These are phyloP conservation scores for Andrographis paniculata DNA, from an alignment of 305 asterid genomes.

Conservation along the genomic window DNA sequence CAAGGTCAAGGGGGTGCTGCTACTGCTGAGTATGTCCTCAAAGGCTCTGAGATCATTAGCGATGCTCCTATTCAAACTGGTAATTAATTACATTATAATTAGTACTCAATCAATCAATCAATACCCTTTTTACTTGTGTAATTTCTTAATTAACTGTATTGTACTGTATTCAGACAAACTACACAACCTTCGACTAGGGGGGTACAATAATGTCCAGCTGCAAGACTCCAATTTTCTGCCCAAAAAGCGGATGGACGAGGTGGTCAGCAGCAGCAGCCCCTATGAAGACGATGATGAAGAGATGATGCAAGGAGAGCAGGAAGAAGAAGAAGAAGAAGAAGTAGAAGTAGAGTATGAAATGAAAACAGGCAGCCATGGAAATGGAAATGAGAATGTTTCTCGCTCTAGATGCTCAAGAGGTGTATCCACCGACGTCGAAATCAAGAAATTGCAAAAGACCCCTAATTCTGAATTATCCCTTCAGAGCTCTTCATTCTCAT, in stretches of 20 bases:
- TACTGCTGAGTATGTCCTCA: slow-evolving; percentile 73
- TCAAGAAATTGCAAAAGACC: slow-evolving; percentile 13
- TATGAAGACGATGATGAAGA: too few species aligned
- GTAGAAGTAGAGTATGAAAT: slow-evolving; percentile 35
- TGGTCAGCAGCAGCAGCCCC: too few species aligned
- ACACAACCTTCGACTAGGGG: slow-evolving; percentile 26
- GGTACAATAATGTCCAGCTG: not conserved
- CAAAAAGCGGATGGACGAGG: slow-evolving; percentile 28
- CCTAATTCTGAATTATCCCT: slow-evolving; percentile 25
- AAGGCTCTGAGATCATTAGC: slow-evolving; percentile 66
- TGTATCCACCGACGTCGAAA: slow-evolving; percentile 42
- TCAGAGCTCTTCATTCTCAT: slow-evolving; percentile 19
- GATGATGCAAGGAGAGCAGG: slow-evolving; percentile 18
- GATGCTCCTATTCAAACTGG: slow-evolving; percentile 48
- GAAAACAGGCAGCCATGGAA: slow-evolving; percentile 26
- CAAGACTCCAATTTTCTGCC: slow-evolving; percentile 23
- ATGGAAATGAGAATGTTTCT: too few species aligned
- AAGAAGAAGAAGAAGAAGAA: slow-evolving; percentile 19
- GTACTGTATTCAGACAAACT: slow-evolving; percentile 30
- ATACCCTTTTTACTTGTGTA: not conserved
- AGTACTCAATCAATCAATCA: not conserved
- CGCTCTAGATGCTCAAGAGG: slow-evolving; percentile 42
- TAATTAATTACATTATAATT: slow-evolving; percentile 1
- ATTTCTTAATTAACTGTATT: too few species aligned
- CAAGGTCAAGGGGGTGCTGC: too few species aligned